phyloP scores from a whole-genome alignment of 306 rosid genomes.

The Potentilla sterilis region DNA sequence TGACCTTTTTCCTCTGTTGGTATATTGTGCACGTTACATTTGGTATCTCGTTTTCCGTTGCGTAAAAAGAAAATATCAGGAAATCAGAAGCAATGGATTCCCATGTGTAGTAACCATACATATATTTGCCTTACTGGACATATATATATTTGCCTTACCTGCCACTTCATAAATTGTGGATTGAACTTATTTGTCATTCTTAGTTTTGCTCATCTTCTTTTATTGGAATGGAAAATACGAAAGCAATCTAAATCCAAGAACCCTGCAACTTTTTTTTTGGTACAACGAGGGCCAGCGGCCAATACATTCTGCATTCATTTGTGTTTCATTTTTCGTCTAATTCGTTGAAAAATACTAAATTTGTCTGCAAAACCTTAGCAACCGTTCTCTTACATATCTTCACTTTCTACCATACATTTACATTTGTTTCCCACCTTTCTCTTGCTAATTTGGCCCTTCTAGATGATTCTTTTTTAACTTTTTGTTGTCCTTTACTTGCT shows the following conservation, averaged over 20 bases:
- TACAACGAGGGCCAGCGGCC: background rate
- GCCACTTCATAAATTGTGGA: background rate
- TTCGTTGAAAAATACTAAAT: background rate
- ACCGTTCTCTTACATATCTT: background rate
- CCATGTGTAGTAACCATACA: background rate
- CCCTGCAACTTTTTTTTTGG: background rate
- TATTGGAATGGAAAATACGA: background rate
- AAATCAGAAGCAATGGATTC: background rate
- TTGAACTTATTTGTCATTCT: background rate
- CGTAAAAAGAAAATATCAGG: background rate
- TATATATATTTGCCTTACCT: background rate
- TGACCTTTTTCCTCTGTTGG: constrained; percentile 16
- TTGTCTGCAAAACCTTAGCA: background rate
- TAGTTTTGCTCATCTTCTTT: background rate
- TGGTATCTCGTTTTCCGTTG: background rate
- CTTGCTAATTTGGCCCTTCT: background rate
- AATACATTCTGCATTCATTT: background rate
- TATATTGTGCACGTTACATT: constrained; percentile 7
- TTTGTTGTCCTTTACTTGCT: background rate
- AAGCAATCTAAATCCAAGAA: background rate
- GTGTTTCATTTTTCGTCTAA: background rate
- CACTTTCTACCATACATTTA: background rate
- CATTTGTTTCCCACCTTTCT: background rate
- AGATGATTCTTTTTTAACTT: background rate
- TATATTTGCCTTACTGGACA: too few relatives aligned